These are phyloP conservation scores for Suillus sp. DNA, from an alignment of 768 basidiomycete genomes.

Conservation along the genomic window DNA sequence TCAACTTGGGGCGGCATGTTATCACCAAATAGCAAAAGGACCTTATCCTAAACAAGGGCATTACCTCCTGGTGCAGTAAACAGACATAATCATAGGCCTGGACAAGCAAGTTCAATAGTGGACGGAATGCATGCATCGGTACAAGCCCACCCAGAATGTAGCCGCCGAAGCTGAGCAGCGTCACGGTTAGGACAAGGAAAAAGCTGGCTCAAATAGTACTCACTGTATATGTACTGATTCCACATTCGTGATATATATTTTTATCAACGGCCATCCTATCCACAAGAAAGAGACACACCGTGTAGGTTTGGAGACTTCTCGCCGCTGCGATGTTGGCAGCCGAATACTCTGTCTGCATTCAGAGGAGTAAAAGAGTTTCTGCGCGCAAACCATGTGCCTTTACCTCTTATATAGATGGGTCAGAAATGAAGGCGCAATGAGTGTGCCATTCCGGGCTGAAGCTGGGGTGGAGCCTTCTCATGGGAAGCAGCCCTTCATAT, in stretches of 20 bases:
- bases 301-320: background rate
- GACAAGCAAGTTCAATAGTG: background rate
- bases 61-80: background rate
- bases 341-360: background rate
- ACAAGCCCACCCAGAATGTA: background rate
- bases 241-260: background rate
- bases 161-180: background rate
- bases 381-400: background rate
- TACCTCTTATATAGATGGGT: background rate
- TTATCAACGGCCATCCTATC: background rate
- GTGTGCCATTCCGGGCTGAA: background rate
- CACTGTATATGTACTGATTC: background rate
- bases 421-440: background rate
- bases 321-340: background rate
- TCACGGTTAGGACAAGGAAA: background rate
- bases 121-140: too few relatives aligned
- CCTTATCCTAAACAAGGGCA: background rate
- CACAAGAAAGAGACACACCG: background rate
- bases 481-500: background rate
- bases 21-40: background rate
- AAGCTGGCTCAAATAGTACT: background rate
- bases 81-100: background rate
- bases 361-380: background rate
- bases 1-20: background rate
- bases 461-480: background rate